phyloP scores from a whole-genome alignment of 352 stramenopile genomes.

The Pythium brachiatum region DNA sequence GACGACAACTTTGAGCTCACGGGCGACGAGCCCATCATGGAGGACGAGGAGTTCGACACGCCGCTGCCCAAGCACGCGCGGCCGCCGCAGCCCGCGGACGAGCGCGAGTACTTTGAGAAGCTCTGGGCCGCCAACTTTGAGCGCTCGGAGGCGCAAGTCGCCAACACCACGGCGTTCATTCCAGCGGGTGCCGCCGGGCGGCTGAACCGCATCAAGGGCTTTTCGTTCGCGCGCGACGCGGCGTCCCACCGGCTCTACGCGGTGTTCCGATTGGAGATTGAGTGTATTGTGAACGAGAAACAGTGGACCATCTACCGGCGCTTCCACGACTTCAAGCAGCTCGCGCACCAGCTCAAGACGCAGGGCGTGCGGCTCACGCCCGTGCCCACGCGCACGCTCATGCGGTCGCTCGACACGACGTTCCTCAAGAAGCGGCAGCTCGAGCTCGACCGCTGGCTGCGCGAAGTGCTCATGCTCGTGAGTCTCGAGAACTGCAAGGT shows the following conservation, averaged over 20 bases:
- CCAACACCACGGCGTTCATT: constrained; percentile 67
- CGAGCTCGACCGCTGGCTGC: constrained; percentile 82
- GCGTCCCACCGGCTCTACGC: constrained; percentile 75
- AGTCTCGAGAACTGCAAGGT: constrained; percentile 78
- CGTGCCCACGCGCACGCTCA: constrained; percentile 74
- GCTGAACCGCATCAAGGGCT: constrained; percentile 79
- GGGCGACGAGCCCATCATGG: constrained; percentile 23
- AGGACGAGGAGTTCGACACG: constrained; percentile 33
- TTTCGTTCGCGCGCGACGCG: constrained; percentile 67
- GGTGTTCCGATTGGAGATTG: constrained; percentile 79
- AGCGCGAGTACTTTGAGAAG: constrained; percentile 80
- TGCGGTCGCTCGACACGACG: constrained; percentile 75
- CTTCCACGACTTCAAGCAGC: constrained; percentile 86
- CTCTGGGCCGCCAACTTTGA: constrained; percentile 86
- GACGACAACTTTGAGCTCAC: constrained; percentile 57
- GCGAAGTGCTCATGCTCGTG: constrained; percentile 79
- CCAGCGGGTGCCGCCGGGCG: constrained; percentile 60
- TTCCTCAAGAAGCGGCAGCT: constrained; percentile 84
- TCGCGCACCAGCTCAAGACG: constrained; percentile 77
- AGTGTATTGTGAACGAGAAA: constrained; percentile 84
- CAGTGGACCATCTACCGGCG: constrained; percentile 86
- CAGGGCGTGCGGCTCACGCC: constrained; percentile 70
- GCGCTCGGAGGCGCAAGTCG: constrained; percentile 64
- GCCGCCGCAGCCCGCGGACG: constrained; percentile 61
- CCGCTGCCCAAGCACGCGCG: constrained; percentile 71